Percentiles rank a stretch among this genome's conserved stretches.
Evolutionary conservation across 148 eudicot genomes (phyloP).

Genomic region (Cornus suecica): DNA sequence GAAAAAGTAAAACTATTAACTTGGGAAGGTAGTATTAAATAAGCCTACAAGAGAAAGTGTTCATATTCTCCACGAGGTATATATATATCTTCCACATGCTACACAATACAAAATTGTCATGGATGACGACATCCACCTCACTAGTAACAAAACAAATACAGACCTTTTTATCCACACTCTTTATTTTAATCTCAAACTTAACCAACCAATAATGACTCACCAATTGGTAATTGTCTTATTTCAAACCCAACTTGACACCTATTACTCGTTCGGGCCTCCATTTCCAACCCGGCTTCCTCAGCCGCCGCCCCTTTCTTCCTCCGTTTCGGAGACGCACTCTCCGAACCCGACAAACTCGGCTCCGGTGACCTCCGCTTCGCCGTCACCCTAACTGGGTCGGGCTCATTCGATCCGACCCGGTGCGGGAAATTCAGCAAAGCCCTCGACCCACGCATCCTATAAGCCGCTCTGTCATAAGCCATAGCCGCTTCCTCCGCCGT

Average conservation of each 20-base stretch:
- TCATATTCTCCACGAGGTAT: no score
- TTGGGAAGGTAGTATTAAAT: no score
- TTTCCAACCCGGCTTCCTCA: slow-evolving; percentile 28
- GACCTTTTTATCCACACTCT: neutral
- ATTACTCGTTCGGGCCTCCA: slow-evolving; percentile 30
- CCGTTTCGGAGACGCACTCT: slow-evolving; percentile 28
- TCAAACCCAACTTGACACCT: slow-evolving; percentile 14
- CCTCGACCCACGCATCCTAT: slow-evolving; percentile 50
- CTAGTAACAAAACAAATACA: no score
- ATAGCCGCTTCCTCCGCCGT: slow-evolving; percentile 58
- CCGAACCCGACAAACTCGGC: slow-evolving; percentile 27
- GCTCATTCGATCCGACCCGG: slow-evolving; percentile 39
- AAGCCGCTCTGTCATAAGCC: slow-evolving; percentile 61
- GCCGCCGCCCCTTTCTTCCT: slow-evolving; percentile 25
- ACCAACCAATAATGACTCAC: neutral
- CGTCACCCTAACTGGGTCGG: slow-evolving; percentile 55
- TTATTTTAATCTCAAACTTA: neutral
- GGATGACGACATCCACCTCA: no score
- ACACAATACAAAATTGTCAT: no score
- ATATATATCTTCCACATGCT: no score
- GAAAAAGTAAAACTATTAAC: no score
- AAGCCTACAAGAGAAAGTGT: no score
- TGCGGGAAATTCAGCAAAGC: slow-evolving; percentile 57
- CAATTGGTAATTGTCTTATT: neutral
- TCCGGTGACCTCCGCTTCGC: slow-evolving; percentile 47